phyloP scores from a whole-genome alignment of 208 protist genomes.

The Leishmania amazonensis region DNA sequence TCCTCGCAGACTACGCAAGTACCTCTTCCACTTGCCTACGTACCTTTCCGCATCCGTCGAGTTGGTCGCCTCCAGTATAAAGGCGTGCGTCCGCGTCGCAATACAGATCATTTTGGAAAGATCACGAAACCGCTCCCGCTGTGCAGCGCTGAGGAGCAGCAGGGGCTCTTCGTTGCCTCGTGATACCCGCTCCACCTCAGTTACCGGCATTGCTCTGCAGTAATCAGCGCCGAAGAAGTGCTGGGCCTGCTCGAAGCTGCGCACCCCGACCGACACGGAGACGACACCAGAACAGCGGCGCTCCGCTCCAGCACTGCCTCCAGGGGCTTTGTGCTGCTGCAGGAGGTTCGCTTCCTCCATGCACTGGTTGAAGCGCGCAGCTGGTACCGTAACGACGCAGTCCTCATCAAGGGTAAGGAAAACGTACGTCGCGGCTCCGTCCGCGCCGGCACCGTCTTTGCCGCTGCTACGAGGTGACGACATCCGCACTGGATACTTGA shows the following conservation, averaged over 20 bases:
- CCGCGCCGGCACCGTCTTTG: not conserved
- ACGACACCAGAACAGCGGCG: not conserved
- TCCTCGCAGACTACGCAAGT: constrained; percentile 6
- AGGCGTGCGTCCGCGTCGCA: constrained; percentile 47
- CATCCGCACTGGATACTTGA: constrained; percentile 37
- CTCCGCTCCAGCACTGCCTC: not conserved
- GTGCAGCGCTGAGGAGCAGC: constrained; percentile 18
- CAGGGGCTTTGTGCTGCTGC: not conserved
- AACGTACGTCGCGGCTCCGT: constrained; percentile 41
- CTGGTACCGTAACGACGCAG: constrained; percentile 52
- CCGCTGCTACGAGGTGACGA: not conserved
- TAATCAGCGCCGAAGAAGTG: constrained; percentile 41
- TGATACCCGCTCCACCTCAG: constrained; percentile 48
- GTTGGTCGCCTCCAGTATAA: constrained; percentile 52
- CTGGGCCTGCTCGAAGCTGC: constrained; percentile 33
- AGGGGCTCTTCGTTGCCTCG: constrained; percentile 54
- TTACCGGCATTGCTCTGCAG: constrained; percentile 38
- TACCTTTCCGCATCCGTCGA: constrained; percentile 41
- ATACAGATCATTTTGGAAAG: constrained; percentile 51
- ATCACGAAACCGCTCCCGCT: constrained; percentile 34
- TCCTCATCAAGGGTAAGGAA: constrained; percentile 56
- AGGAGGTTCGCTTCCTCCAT: constrained; percentile 17
- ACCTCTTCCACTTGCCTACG: constrained; percentile 31
- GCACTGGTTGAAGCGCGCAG: constrained; percentile 28
- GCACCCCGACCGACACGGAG: constrained; percentile 26